Conservation (phyloP, 2,329 filamentous ascomycete species). For the Arthrobotrys iridis region DNA sequence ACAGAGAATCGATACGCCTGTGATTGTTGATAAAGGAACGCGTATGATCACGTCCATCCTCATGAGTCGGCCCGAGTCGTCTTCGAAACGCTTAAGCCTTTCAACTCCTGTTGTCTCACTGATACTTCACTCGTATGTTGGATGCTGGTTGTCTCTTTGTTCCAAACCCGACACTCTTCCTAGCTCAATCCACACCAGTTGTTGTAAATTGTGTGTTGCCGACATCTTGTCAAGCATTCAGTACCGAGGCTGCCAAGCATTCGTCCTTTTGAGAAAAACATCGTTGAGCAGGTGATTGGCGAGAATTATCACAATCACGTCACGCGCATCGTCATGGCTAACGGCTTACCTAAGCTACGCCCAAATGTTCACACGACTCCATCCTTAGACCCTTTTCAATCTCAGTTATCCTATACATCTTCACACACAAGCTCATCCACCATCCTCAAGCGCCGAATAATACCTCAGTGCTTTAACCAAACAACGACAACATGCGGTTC, state of each 20-base stretch:
- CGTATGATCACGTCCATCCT: background rate
- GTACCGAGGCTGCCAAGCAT: background rate
- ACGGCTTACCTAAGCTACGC: conserved; percentile 7
- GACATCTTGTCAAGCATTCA: background rate
- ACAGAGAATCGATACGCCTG: too few species aligned
- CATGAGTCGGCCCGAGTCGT: background rate
- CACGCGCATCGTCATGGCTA: conserved; percentile 26
- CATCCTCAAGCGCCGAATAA: background rate
- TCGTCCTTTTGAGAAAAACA: background rate
- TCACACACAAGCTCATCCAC: background rate
- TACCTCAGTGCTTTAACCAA: background rate
- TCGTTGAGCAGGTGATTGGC: background rate
- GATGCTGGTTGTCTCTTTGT: background rate
- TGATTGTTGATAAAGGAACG: background rate
- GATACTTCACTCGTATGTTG: background rate
- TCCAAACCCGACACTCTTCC: background rate
- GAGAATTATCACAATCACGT: conserved; percentile 19
- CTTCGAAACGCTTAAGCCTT: background rate
- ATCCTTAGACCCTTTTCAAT: background rate
- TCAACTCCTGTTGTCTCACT: background rate
- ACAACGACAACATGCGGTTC: conserved; percentile 38
- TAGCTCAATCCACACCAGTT: background rate
- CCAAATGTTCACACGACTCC: conserved; percentile 32
- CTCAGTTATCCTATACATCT: background rate
- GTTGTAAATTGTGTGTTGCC: conserved; percentile 25